Evolutionary conservation across 352 stramenopile species (phyloP).

Genomic region (Phytophthora sp.): DNA sequence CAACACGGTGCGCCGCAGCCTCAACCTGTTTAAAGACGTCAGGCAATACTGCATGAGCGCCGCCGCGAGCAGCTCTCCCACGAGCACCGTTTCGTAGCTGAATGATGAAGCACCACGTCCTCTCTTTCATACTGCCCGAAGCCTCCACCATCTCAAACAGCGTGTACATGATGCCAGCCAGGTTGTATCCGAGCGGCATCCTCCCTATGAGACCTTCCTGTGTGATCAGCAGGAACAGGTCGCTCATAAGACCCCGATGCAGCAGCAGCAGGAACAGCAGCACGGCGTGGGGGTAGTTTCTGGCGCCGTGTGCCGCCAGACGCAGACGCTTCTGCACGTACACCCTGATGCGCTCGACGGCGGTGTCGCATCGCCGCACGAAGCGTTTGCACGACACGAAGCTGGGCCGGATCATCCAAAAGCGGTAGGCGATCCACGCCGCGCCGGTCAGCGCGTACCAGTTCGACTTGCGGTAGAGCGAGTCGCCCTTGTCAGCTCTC

Average conservation of each 20-base stretch:
- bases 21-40: conserved; percentile 15
- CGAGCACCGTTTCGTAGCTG: conserved; percentile 17
- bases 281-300: conserved; percentile 5
- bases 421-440: conserved; percentile 5
- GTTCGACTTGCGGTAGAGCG: neutral
- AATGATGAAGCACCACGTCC: conserved; percentile 8
- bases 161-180: conserved; percentile 16
- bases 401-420: conserved; percentile 7
- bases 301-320: conserved; percentile 3
- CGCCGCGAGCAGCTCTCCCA: conserved; percentile 19
- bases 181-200: conserved; percentile 24
- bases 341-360: neutral
- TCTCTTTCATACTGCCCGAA: conserved; percentile 6
- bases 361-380: neutral
- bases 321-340: conserved; percentile 10
- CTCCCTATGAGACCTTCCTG: conserved; percentile 11
- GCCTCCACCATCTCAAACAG: conserved; percentile 29
- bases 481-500: neutral
- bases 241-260: conserved; percentile 22
- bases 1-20: conserved; percentile 12
- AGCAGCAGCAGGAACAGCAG: conserved; percentile 14
- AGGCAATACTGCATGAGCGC: conserved; percentile 21
- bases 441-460: conserved; percentile 3
- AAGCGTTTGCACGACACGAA: conserved; percentile 1
- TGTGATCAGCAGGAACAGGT: conserved; percentile 24